Evolutionary conservation across 2,329 filamentous ascomycete species (phyloP).

Genomic region (Cladophialophora chaetospira): DNA sequence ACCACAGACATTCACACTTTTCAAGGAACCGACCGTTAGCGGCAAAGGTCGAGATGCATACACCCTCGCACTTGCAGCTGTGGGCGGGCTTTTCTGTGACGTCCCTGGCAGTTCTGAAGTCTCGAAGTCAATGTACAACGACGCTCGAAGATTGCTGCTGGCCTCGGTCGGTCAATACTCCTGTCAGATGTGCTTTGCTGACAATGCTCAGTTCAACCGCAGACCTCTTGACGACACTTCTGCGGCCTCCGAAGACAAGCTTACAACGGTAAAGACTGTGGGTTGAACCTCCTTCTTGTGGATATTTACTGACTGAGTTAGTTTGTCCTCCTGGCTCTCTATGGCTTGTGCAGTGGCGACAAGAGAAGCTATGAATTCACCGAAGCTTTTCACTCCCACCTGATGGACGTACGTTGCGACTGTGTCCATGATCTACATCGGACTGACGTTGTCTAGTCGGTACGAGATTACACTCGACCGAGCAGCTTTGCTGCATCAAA

Average conservation of each 20-base stretch:
- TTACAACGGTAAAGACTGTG: constrained; percentile 11
- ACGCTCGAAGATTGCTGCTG: constrained; percentile 15
- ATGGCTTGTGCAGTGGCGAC: constrained; percentile 21
- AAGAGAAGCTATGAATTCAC: constrained; percentile 24
- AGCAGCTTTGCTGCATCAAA: background rate
- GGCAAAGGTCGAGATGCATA: background rate
- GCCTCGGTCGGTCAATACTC: background rate
- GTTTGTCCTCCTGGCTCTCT: constrained; percentile 19
- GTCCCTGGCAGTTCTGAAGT: constrained; percentile 17
- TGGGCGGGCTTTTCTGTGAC: constrained; percentile 15
- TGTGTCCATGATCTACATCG: background rate
- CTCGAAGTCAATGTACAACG: constrained; percentile 23
- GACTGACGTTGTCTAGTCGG: constrained; percentile 4
- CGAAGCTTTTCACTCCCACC: constrained; percentile 16
- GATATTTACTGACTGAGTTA: background rate
- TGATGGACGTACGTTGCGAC: constrained; percentile 9
- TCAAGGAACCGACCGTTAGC: background rate
- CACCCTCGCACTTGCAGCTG: constrained; percentile 18
- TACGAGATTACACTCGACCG: constrained; percentile 17
- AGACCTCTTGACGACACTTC: constrained; percentile 5
- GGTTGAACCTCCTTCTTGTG: background rate
- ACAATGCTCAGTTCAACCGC: constrained; percentile 6
- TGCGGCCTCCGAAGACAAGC: constrained; percentile 3
- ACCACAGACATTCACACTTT: constrained; percentile 13
- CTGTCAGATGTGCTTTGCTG: background rate